A percentile compares a stretch with the other conserved stretches of the same genome.
Conservation (phyloP, 164 flowering plant genomes). For the Platanus orientalis region DNA sequence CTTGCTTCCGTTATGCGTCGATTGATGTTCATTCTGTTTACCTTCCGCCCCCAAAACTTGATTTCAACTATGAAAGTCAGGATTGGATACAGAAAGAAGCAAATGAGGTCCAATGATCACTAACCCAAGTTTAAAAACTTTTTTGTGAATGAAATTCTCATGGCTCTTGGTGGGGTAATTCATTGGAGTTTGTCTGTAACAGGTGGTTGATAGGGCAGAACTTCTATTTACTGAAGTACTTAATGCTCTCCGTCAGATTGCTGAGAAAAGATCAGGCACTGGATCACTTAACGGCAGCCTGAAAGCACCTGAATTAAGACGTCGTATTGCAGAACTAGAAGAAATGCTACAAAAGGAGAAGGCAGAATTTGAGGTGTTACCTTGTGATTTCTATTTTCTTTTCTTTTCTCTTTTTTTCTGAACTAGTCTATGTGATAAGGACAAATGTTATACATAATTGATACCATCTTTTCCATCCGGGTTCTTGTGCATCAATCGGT, state of each 20-base stretch:
- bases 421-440: too few species aligned
- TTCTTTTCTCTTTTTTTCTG: too few species aligned
- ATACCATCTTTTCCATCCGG: too few species aligned
- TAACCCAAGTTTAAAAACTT: background rate
- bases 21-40: constrained; percentile 90
- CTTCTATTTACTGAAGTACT: constrained; percentile 76
- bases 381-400: background rate
- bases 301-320: constrained; percentile 46
- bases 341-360: constrained; percentile 67
- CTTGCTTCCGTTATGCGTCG: constrained; percentile 97
- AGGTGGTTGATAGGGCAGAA: constrained; percentile 68
- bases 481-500: too few species aligned
- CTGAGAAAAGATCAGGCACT: constrained; percentile 33
- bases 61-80: constrained; percentile 64
- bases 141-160: background rate
- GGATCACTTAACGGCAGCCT: constrained; percentile 22
- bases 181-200: constrained; percentile 16
- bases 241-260: constrained; percentile 55
- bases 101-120: constrained; percentile 51
- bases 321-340: constrained; percentile 55
- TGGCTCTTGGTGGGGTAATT: constrained; percentile 9
- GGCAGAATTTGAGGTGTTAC: constrained; percentile 74
- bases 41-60: constrained; percentile 81
- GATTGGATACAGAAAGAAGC: constrained; percentile 87
- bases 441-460: too few species aligned